These are phyloP conservation scores for Euphrasia confusa DNA, from an alignment of 257 asterid genomes.

Conservation along the genomic window DNA sequence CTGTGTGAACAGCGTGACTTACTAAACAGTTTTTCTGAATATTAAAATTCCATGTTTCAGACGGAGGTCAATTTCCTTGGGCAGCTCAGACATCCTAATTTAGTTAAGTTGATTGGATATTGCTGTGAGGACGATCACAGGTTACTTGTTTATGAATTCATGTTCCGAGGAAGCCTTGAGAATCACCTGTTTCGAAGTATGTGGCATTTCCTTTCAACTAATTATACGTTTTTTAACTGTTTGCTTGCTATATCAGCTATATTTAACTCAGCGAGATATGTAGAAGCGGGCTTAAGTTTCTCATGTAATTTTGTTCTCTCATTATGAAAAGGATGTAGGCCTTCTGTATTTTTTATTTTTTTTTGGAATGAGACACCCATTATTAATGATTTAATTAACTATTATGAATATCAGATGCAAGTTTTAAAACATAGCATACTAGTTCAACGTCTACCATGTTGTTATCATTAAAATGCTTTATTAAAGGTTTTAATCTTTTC, in stretches of 20 bases:
- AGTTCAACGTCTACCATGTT: constrained; percentile 13
- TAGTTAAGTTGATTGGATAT: constrained; percentile 93
- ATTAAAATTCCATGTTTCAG: constrained; percentile 31
- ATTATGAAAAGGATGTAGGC: too few species aligned
- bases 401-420: too few species aligned
- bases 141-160: constrained; percentile 90
- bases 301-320: too few species aligned
- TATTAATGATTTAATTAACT: too few species aligned
- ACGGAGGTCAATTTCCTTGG: constrained; percentile 98
- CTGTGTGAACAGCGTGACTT: background rate
- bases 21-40: constrained; percentile 13
- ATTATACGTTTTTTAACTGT: constrained; percentile 15
- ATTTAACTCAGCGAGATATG: too few species aligned
- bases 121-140: constrained; percentile 99
- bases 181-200: constrained; percentile 98
- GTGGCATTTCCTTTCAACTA: constrained; percentile 34
- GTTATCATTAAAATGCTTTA: background rate
- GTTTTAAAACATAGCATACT: background rate
- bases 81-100: constrained; percentile 93
- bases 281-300: too few species aligned
- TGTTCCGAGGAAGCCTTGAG: constrained; percentile 97
- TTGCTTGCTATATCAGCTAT: too few species aligned
- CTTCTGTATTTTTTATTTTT: too few species aligned
- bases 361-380: too few species aligned
- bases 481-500: constrained; percentile 19